These are phyloP conservation scores for Metschnikowia amazonensis DNA, from an alignment of 805 yeast species.

Conservation along the genomic window DNA sequence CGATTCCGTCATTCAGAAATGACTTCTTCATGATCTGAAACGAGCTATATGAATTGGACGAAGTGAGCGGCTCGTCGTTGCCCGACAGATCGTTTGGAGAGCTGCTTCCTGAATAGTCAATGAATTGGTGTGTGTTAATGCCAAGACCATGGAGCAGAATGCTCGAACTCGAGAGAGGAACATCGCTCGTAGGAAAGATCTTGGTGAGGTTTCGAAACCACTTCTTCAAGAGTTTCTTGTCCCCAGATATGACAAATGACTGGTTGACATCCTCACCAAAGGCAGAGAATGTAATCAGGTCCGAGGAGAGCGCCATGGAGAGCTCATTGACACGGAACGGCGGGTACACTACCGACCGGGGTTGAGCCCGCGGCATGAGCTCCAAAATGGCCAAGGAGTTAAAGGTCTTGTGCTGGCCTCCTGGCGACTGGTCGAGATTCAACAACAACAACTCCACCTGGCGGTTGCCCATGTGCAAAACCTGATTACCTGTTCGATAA, in stretches of 20 bases:
- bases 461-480: slow-evolving; percentile 17
- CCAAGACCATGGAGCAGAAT: slow-evolving; percentile 16
- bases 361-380: slow-evolving; percentile 17
- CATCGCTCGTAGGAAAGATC: slow-evolving; percentile 31
- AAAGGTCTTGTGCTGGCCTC: slow-evolving; percentile 13
- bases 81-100: slow-evolving; percentile 6
- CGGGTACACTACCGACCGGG: slow-evolving; percentile 37
- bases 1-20: slow-evolving; percentile 12
- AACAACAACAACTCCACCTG: slow-evolving; percentile 34
- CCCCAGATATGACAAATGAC: slow-evolving; percentile 19
- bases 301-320: slow-evolving; percentile 19
- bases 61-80: neutral
- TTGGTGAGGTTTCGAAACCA: slow-evolving; percentile 32
- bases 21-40: slow-evolving; percentile 14
- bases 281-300: slow-evolving; percentile 18
- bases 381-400: slow-evolving; percentile 38
- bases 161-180: slow-evolving; percentile 9
- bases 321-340: slow-evolving; percentile 41
- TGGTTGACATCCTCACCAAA: slow-evolving; percentile 8
- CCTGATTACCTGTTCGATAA: slow-evolving; percentile 28
- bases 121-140: slow-evolving; percentile 13
- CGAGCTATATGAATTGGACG: slow-evolving; percentile 3
- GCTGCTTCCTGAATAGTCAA: neutral
- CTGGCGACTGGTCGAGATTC: slow-evolving; percentile 19
- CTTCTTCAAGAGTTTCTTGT: slow-evolving; percentile 17